These are phyloP conservation scores for Beauveria pseudobassiana DNA, from an alignment of 2,329 filamentous ascomycete species.

Conservation along the genomic window DNA sequence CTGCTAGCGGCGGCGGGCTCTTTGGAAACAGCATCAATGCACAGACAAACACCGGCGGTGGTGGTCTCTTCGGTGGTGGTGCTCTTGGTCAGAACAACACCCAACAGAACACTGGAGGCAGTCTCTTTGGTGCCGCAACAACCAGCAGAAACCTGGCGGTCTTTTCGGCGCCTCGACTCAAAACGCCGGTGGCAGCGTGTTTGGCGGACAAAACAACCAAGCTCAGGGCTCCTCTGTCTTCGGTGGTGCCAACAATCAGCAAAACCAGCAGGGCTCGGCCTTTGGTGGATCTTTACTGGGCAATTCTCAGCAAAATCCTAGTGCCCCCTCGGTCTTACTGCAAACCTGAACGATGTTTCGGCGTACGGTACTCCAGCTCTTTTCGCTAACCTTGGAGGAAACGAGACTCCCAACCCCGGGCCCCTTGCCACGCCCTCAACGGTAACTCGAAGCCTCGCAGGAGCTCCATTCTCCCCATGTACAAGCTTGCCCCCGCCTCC, in stretches of 20 bases:
- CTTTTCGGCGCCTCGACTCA: slow-evolving; percentile 46
- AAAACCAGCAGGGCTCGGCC: slow-evolving; percentile 39
- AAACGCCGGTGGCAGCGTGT: slow-evolving; percentile 42
- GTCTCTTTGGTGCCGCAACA: slow-evolving; percentile 41
- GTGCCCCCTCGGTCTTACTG: slow-evolving; percentile 60
- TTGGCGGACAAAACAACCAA: slow-evolving; percentile 42
- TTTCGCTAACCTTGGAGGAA: slow-evolving; percentile 64
- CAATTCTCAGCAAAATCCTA: slow-evolving; percentile 38
- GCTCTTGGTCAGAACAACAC: slow-evolving; percentile 22
- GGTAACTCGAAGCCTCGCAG: slow-evolving; percentile 69
- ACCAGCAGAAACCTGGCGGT: slow-evolving; percentile 35
- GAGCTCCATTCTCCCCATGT: slow-evolving; percentile 72
- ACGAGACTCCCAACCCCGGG: slow-evolving; percentile 64
- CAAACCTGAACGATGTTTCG: slow-evolving; percentile 74
- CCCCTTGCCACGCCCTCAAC: slow-evolving; percentile 87
- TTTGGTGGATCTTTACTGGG: slow-evolving; percentile 53
- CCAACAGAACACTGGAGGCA: slow-evolving; percentile 32
- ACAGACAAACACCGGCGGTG: slow-evolving; percentile 27
- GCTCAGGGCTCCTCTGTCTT: slow-evolving; percentile 38
- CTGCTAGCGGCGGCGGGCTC: slow-evolving; percentile 29
- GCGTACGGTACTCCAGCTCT: slow-evolving; percentile 86
- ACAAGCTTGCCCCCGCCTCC: slow-evolving; percentile 77
- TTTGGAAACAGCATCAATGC: slow-evolving; percentile 31
- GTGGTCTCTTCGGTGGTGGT: slow-evolving; percentile 40
- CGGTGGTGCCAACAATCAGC: slow-evolving; percentile 37